Base-by-base conservation (phyloP, 2,329 filamentous ascomycete genomes). In the Coleophoma crateriformis region DNA sequence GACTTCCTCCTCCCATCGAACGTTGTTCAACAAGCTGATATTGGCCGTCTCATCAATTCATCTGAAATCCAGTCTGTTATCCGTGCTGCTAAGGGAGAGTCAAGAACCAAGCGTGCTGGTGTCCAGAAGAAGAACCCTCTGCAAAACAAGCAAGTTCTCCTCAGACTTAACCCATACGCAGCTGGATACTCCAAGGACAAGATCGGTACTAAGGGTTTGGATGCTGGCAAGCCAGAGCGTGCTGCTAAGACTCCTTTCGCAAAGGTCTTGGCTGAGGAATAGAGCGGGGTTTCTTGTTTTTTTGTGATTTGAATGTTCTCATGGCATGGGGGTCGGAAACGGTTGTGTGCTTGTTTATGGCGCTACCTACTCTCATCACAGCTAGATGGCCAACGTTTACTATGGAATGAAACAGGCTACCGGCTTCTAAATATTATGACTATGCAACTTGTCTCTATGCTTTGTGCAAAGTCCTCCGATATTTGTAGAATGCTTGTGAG, bases 111-210 rank as follows among this genome's bases (percentile, higher is more conserved):
- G 85, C 89, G 94, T 70, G 77, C 80, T 63, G 77, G 81, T 68
- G 90, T 96, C 63, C 92, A 96, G 84, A 99, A 99, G 90, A 97
- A 97, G 91, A 99, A 99, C 84, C 94, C 94, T 68, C 90, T 99
- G 64, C 82, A 81, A 77, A 99, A 99, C 88, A 95, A 90, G 85
- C 94, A 97, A 83, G 87, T 99, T 63, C 84, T 96, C 76, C 88
- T 99, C 71, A 88, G 94, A 68, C 88, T 99, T 74, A 99, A 99
- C 87, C 94, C 94, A 58, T 99, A 99, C 77, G 92, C 94, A 64
- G 80, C 86, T 65, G 85, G 88, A 57, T 99, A 95, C 77, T 79
- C 85, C 64, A 89, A 95, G 82, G 82, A 90, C 68, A 87, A 90
- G 76, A 73, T 94, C 52, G 89, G 89, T 61, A 79, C 86, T 73